Conservation (phyloP, 768 basidiomycete species). For the Pisolithus tinctorius region DNA sequence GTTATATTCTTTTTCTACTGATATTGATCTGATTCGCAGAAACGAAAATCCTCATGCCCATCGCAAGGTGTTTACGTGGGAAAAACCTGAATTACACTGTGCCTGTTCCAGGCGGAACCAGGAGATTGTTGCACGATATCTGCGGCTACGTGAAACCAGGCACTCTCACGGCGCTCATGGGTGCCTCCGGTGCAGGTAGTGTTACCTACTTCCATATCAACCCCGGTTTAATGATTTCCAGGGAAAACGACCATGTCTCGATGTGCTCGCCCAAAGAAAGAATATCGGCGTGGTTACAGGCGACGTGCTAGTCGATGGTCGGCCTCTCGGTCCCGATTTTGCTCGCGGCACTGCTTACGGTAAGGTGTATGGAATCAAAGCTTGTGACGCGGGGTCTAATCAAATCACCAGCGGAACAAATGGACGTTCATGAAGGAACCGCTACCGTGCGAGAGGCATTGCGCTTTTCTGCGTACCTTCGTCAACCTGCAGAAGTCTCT, state of each 20-base stretch:
- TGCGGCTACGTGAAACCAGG: conserved; percentile 81
- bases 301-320: conserved; percentile 59
- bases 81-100: conserved; percentile 71
- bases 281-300: conserved; percentile 63
- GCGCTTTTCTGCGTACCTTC: conserved; percentile 78
- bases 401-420: conserved; percentile 59
- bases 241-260: conserved; percentile 74
- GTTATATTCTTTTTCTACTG: not conserved
- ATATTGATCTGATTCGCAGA: not conserved
- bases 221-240: conserved; percentile 18
- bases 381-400: conserved; percentile 17
- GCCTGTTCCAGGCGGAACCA: conserved; percentile 54
- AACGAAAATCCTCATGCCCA: conserved; percentile 1
- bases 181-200: conserved; percentile 70
- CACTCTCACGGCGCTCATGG: conserved; percentile 86
- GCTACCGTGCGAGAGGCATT: conserved; percentile 80
- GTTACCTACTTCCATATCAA: conserved; percentile 1
- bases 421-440: conserved; percentile 80
- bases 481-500: conserved; percentile 64
- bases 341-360: conserved; percentile 74
- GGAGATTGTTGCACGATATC: conserved; percentile 65
- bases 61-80: conserved; percentile 68
- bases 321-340: conserved; percentile 52
- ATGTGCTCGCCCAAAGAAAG: conserved; percentile 67
- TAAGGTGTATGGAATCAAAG: conserved; percentile 19